Conservation (phyloP, 345 rosid genomes). For the Turnera subulata region DNA sequence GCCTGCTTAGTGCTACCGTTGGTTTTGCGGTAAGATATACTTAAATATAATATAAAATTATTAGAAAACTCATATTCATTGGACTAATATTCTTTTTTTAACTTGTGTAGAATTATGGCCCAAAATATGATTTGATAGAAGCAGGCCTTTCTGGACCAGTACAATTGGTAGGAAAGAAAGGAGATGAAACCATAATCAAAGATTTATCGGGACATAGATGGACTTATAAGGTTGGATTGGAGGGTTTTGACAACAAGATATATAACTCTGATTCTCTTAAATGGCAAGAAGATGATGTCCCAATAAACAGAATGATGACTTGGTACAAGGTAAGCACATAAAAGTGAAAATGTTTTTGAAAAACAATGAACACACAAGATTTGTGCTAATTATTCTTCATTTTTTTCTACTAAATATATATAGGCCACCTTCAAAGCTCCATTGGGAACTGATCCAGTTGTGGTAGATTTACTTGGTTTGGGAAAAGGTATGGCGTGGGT, state of each 20-base stretch:
- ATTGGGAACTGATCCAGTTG: constrained; percentile 14
- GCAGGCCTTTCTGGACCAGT: constrained; percentile 16
- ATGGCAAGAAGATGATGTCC: neutral
- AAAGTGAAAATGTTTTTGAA: neutral
- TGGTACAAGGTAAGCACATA: constrained; percentile 20
- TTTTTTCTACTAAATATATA: neutral
- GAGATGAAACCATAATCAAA: constrained; percentile 11
- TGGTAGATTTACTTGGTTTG: too few relatives aligned
- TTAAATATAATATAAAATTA: neutral
- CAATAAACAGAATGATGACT: constrained; percentile 4
- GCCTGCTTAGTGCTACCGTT: constrained; percentile 19
- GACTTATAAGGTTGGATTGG: constrained; percentile 16
- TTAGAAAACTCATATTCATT: neutral
- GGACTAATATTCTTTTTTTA: too few relatives aligned
- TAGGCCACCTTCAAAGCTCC: constrained; percentile 19
- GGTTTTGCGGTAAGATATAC: constrained; percentile 13
- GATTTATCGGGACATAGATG: constrained; percentile 16
- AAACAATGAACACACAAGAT: too few relatives aligned
- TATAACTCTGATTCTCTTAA: neutral
- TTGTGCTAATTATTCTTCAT: neutral
- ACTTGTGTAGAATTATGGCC: constrained; percentile 13
- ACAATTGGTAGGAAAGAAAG: constrained; percentile 9
- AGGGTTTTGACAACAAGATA: neutral
- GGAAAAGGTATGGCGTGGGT: constrained; percentile 27
- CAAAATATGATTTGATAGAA: neutral